phyloP scores from a whole-genome alignment of 495 filamentous ascomycete species.

The Lepraria neglecta region DNA sequence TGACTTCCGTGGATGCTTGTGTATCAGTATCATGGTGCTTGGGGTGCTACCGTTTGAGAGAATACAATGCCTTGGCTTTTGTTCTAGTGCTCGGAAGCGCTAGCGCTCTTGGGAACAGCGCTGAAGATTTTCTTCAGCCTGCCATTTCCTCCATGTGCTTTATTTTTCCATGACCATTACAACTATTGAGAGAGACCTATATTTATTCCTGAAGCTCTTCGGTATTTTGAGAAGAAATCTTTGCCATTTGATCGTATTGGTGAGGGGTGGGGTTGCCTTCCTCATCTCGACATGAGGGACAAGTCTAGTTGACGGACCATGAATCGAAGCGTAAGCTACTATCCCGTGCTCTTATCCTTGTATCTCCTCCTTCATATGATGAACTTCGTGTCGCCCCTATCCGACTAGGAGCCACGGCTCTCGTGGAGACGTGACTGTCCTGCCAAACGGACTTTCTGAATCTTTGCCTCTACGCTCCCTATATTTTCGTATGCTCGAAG shows the following conservation, averaged over 20 bases:
- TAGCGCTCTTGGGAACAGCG: too few species aligned
- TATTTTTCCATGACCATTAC: too few species aligned
- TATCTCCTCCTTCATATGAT: slow-evolving; percentile 53
- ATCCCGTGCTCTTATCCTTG: not conserved
- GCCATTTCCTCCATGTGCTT: too few species aligned
- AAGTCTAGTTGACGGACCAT: not conserved
- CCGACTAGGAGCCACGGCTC: slow-evolving; percentile 55
- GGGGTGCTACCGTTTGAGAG: not conserved
- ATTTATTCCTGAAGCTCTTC: too few species aligned
- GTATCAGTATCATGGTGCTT: not conserved
- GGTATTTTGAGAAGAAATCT: too few species aligned
- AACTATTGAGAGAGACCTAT: too few species aligned
- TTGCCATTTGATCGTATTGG: too few species aligned
- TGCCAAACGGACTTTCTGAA: slow-evolving; percentile 88
- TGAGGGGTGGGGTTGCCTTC: not conserved
- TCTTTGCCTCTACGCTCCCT: slow-evolving; percentile 7
- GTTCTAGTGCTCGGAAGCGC: too few species aligned
- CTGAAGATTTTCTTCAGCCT: too few species aligned
- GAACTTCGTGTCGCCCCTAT: slow-evolving; percentile 92
- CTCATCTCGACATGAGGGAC: not conserved
- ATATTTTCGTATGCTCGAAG: not conserved
- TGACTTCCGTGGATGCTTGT: not conserved
- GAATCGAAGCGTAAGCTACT: not conserved
- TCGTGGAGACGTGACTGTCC: slow-evolving; percentile 86
- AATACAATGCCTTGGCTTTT: too few species aligned